Evolutionary conservation across 1,284 basidiomycete genomes (phyloP).

Genomic region (Papiliotrema nemorosa): DNA sequence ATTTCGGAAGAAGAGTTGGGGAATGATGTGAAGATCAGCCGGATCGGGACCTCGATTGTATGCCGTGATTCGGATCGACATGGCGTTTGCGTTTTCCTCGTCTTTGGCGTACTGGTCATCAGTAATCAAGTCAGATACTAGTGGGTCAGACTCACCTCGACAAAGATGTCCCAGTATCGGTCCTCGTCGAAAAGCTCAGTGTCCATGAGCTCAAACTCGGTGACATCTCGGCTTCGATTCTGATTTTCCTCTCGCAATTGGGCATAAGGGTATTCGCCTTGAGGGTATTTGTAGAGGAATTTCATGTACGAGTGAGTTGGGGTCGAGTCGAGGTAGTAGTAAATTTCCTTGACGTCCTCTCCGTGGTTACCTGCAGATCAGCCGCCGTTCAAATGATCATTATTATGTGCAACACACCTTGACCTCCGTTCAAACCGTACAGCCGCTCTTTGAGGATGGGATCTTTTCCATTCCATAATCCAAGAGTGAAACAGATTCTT

Average conservation of each 20-base stretch:
- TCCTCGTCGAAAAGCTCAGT: constrained; percentile 89
- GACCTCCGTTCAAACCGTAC: constrained; percentile 89
- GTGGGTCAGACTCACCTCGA: constrained; percentile 62
- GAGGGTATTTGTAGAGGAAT: constrained; percentile 96
- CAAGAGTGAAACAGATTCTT: constrained; percentile 82
- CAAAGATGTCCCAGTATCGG: constrained; percentile 95
- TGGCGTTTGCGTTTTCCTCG: constrained; percentile 78
- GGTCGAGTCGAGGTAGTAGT: constrained; percentile 97
- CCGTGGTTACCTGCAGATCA: constrained; percentile 78
- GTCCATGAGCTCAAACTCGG: constrained; percentile 91
- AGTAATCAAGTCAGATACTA: not conserved
- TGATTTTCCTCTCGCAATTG: constrained; percentile 82
- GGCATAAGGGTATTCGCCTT: constrained; percentile 87
- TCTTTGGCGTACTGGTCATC: constrained; percentile 91
- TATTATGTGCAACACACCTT: constrained; percentile 51
- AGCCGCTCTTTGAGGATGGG: constrained; percentile 93
- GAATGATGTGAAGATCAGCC: constrained; percentile 91
- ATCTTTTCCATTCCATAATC: constrained; percentile 93
- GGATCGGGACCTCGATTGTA: constrained; percentile 96
- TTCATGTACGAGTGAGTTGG: constrained; percentile 99
- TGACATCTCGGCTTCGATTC: constrained; percentile 75
- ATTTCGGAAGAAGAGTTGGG: constrained; percentile 95
- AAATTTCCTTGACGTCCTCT: constrained; percentile 97
- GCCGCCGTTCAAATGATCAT: not conserved
- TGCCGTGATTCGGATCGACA: constrained; percentile 89